Evolutionary conservation across 2,329 filamentous ascomycete genomes (phyloP).

Genomic region (Arthroderma sp.): DNA sequence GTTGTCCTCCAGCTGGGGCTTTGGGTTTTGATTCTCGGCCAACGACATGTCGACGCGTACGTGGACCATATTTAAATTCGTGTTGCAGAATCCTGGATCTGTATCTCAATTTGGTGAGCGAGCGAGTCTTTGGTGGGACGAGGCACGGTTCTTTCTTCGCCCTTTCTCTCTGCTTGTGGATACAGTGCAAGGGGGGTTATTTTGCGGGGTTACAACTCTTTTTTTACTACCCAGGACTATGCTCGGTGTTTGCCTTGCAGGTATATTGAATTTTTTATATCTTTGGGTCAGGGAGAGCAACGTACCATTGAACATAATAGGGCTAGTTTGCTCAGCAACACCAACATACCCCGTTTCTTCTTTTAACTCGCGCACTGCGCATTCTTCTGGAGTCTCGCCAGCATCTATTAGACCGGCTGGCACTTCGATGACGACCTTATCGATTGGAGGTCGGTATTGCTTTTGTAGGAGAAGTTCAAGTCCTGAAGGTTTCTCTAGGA

Average conservation of each 20-base stretch:
- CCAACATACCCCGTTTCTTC: conserved; percentile 53
- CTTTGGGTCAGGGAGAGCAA: neutral
- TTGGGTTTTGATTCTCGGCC: conserved; percentile 54
- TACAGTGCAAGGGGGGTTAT: too few relatives aligned
- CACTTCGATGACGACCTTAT: conserved; percentile 46
- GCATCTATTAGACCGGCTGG: conserved; percentile 48
- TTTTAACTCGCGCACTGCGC: conserved; percentile 44
- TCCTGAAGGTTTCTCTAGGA: conserved; percentile 41
- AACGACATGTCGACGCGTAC: conserved; percentile 56
- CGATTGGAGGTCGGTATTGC: conserved; percentile 47
- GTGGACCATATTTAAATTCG: conserved; percentile 47
- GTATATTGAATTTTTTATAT: too few relatives aligned
- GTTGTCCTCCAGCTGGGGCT: conserved; percentile 60
- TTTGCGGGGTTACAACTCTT: too few relatives aligned
- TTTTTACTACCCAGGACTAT: too few relatives aligned
- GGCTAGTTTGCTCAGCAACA: conserved; percentile 27
- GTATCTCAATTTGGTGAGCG: neutral
- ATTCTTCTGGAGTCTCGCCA: conserved; percentile 42
- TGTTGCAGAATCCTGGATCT: conserved; percentile 39
- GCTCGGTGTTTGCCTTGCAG: too few relatives aligned
- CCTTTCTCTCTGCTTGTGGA: neutral
- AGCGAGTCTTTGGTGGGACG: neutral
- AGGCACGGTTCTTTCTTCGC: neutral
- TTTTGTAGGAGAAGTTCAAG: conserved; percentile 40
- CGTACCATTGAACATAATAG: conserved; percentile 34